Evolutionary conservation across 2,329 filamentous ascomycete species (phyloP).

Genomic region (Trichophyton rubrum): DNA sequence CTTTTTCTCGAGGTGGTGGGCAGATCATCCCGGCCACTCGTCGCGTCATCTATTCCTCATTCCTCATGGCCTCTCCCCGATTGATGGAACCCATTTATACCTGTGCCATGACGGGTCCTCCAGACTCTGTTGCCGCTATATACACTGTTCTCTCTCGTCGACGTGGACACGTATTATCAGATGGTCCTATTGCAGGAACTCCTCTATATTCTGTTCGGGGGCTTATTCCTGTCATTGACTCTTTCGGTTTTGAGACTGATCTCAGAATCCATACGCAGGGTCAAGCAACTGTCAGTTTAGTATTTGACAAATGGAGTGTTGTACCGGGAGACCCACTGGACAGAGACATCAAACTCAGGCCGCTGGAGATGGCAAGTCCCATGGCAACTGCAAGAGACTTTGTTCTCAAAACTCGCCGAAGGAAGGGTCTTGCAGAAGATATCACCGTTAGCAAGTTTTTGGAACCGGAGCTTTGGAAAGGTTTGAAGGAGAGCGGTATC

Average conservation of each 20-base stretch:
- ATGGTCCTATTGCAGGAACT: constrained; percentile 86
- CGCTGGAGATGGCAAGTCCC: constrained; percentile 74
- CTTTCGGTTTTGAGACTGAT: constrained; percentile 96
- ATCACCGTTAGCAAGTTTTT: constrained; percentile 92
- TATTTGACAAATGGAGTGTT: constrained; percentile 92
- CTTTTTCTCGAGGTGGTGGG: constrained; percentile 88
- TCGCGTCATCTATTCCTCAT: constrained; percentile 86
- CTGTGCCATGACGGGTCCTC: constrained; percentile 83
- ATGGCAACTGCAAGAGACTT: constrained; percentile 91
- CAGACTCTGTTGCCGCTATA: constrained; percentile 73
- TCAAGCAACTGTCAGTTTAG: constrained; percentile 74
- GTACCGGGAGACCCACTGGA: constrained; percentile 94
- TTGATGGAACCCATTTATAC: constrained; percentile 95
- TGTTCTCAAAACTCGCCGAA: constrained; percentile 82
- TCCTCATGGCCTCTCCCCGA: constrained; percentile 90
- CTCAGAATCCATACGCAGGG: constrained; percentile 92
- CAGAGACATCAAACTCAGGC: constrained; percentile 65
- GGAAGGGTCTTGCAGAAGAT: constrained; percentile 91
- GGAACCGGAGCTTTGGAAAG: constrained; percentile 84
- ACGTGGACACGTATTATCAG: constrained; percentile 84
- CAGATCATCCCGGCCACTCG: constrained; percentile 95
- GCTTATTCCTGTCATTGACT: constrained; percentile 89
- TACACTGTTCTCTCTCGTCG: constrained; percentile 86
- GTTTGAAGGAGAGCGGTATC: constrained; percentile 76
- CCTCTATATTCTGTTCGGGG: constrained; percentile 86